phyloP scores from a whole-genome alignment of 257 asterid genomes.

The Rubia yunnanensis region DNA sequence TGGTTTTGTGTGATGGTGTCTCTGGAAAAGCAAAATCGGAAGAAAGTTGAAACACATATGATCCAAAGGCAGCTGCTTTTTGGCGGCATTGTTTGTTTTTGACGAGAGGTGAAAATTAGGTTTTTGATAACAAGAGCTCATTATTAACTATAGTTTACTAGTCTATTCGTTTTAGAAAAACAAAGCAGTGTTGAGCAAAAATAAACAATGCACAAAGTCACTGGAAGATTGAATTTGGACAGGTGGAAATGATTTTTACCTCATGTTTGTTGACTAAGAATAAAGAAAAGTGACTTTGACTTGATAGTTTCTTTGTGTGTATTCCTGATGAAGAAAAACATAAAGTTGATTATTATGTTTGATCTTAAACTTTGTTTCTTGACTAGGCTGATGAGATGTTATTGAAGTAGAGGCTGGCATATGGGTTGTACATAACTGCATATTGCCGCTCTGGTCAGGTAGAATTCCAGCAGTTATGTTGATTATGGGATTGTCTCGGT shows the following conservation, averaged over 20 bases:
- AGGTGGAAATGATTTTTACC: neutral
- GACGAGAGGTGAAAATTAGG: neutral
- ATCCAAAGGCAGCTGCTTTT: neutral
- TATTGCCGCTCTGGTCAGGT: neutral
- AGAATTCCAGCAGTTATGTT: neutral
- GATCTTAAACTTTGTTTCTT: neutral
- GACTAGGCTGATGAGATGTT: neutral
- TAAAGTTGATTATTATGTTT: too few species aligned
- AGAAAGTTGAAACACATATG: constrained; percentile 7
- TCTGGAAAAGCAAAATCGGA: constrained; percentile 11
- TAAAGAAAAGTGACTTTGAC: neutral
- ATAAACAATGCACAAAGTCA: too few species aligned
- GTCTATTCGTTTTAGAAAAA: too few species aligned
- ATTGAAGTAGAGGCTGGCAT: neutral
- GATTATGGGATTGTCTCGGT: neutral
- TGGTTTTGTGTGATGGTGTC: constrained; percentile 23
- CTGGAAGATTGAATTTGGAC: neutral
- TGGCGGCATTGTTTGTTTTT: constrained; percentile 7
- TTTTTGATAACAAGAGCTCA: neutral
- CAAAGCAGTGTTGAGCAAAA: too few species aligned
- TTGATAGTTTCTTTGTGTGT: too few species aligned
- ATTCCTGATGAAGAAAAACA: neutral
- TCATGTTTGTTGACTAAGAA: neutral
- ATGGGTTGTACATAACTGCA: neutral
- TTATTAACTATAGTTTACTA: neutral